These are phyloP conservation scores for Gaeumannomyces tritici DNA, from an alignment of 2,329 filamentous ascomycete genomes.

Conservation along the genomic window DNA sequence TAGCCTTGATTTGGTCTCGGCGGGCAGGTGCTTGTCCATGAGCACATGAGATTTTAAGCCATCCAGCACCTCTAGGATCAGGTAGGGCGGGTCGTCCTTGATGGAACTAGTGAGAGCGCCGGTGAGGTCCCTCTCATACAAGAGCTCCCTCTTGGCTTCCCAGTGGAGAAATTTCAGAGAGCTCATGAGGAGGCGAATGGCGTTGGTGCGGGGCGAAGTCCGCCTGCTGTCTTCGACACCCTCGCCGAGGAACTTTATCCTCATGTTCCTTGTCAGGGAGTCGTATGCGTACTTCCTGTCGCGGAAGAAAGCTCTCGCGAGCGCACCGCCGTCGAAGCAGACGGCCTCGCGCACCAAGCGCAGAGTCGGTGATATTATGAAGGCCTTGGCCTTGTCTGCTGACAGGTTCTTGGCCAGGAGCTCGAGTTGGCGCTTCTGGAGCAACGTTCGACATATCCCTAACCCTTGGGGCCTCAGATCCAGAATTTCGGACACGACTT, in stretches of 20 bases:
- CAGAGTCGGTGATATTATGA: constrained; percentile 80
- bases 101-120: constrained; percentile 67
- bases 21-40: constrained; percentile 62
- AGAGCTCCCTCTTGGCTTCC: constrained; percentile 69
- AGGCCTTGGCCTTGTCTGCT: constrained; percentile 73
- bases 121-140: constrained; percentile 66
- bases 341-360: constrained; percentile 80
- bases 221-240: constrained; percentile 55
- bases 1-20: constrained; percentile 64
- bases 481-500: constrained; percentile 62
- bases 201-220: constrained; percentile 74
- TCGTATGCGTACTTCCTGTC: constrained; percentile 72
- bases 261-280: constrained; percentile 70
- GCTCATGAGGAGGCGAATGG: constrained; percentile 70
- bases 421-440: constrained; percentile 74
- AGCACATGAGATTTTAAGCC: constrained; percentile 62
- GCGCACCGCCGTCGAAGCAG: constrained; percentile 72
- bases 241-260: constrained; percentile 52
- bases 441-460: constrained; percentile 68
- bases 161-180: constrained; percentile 70
- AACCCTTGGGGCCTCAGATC: constrained; percentile 68
- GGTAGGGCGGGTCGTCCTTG: constrained; percentile 64
- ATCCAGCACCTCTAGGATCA: constrained; percentile 67
- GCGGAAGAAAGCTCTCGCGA: constrained; percentile 69
- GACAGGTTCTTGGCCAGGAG: constrained; percentile 71